Percentiles rank a stretch among this genome's conserved stretches.
These are phyloP conservation scores for Saccharum hybrid DNA, from an alignment of 202 grass and related monocot species.

Conservation along the genomic window DNA sequence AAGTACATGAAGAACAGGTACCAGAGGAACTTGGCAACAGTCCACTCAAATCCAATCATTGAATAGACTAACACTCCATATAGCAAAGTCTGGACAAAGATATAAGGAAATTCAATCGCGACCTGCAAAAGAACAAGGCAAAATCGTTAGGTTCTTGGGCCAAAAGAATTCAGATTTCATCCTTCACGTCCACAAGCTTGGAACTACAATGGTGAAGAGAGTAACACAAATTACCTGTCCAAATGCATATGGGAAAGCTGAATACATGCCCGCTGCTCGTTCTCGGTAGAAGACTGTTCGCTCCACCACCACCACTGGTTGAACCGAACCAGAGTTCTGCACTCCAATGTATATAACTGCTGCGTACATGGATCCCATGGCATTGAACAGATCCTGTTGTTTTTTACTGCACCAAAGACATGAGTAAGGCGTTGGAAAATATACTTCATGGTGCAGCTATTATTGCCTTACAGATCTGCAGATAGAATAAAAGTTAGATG, in stretches of 20 bases:
- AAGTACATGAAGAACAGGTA: constrained; percentile 96
- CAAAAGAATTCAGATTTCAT: constrained; percentile 19
- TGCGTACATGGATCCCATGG: constrained; percentile 83
- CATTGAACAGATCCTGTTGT: constrained; percentile 76
- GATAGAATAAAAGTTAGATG: constrained; percentile 28
- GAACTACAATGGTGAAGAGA: neutral
- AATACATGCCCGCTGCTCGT: constrained; percentile 89
- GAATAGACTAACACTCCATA: constrained; percentile 70
- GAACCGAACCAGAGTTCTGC: constrained; percentile 70
- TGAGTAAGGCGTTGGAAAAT: constrained; percentile 30
- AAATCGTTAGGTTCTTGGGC: constrained; percentile 38
- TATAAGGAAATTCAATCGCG: constrained; percentile 68
- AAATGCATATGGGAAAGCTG: constrained; percentile 91
- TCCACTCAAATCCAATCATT: constrained; percentile 93
- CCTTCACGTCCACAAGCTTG: constrained; percentile 24
- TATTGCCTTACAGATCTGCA: constrained; percentile 12
- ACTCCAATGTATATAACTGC: constrained; percentile 74
- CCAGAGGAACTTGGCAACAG: constrained; percentile 80
- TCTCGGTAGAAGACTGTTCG: constrained; percentile 93
- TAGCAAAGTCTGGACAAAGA: constrained; percentile 64
- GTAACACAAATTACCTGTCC: constrained; percentile 59
- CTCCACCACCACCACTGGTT: constrained; percentile 79
- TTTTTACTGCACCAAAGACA: constrained; percentile 43
- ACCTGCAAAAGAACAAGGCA: constrained; percentile 52
- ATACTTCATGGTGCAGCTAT: constrained; percentile 1